Conservation (phyloP, 2,329 filamentous ascomycete genomes). For the Paracorniculantispora psalliotae region DNA sequence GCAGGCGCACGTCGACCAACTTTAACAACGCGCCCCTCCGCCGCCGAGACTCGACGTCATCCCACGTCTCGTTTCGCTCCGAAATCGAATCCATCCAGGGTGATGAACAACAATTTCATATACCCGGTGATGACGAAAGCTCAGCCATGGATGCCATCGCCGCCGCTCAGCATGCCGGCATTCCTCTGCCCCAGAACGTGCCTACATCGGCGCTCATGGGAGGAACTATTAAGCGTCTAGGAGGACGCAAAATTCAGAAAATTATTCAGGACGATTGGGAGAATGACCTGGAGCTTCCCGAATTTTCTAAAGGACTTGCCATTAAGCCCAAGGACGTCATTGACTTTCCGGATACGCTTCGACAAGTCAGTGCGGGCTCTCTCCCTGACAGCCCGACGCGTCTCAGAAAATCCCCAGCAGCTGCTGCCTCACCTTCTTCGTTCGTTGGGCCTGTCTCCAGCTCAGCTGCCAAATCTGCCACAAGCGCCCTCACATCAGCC, state of each 20-base stretch:
- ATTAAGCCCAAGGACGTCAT: constrained; percentile 59
- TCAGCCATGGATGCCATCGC: constrained; percentile 82
- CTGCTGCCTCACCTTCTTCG: constrained; percentile 16
- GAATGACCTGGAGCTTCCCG: constrained; percentile 69
- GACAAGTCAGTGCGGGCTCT: constrained; percentile 59
- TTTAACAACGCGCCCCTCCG: constrained; percentile 40
- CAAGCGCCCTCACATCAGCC: constrained; percentile 36
- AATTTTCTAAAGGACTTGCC: constrained; percentile 52
- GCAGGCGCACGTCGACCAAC: constrained; percentile 49
- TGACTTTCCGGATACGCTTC: constrained; percentile 62
- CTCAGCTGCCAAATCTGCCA: constrained; percentile 24
- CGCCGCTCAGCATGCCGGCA: constrained; percentile 81
- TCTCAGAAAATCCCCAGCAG: constrained; percentile 27
- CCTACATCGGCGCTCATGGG: constrained; percentile 85
- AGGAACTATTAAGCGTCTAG: constrained; percentile 87
- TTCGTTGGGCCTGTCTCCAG: constrained; percentile 16
- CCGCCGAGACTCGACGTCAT: constrained; percentile 74
- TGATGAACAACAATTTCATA: constrained; percentile 81
- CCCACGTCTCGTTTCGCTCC: constrained; percentile 74
- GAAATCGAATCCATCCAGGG: constrained; percentile 71
- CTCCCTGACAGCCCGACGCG: constrained; percentile 49
- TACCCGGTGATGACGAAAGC: constrained; percentile 79
- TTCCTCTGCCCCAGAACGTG: constrained; percentile 82
- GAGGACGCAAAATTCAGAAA: constrained; percentile 66
- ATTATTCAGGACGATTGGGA: constrained; percentile 77